Base-by-base conservation (phyloP, 306 rosid genomes). In the Calophaca sinica region DNA sequence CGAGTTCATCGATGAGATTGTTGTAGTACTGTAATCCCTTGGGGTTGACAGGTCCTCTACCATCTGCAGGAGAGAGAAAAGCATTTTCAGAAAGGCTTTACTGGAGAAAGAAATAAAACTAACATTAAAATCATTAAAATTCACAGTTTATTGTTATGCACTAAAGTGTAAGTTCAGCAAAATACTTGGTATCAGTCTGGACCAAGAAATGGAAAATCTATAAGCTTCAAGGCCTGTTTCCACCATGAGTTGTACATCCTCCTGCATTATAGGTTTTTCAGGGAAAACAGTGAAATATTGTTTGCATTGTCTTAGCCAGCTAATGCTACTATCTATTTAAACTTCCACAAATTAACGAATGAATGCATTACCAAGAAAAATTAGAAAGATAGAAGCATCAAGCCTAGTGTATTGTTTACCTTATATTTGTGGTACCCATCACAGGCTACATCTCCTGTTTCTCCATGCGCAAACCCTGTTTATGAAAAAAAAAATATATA, bases 141-240 rank as follows among this genome's bases (percentile, higher is more conserved):
- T 45, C 4, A 74, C 3, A 28, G 46, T 54, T 32, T 53, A 12
- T 32, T 3, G 9, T 29, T 5, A n/a, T 28, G 9, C 45, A 15
- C 41, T 44, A 38, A 8, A 26, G 45, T n/a, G 5, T 50, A 11
- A 62, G 15, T 65, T 58, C 0, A 71, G 65, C 15, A 31, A 5
- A 35, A 53, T 86, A 89, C 94, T 82, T 79, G 96, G 94, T 48
- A 92, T 87, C n/a, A 90, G 87, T 82, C 98, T 86, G 2, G 96
- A 92, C 94, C 96, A 90, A 41, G 98, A 92, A 74, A 90, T 90
- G 71, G 98, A 90, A 82, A 92, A 87, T 81, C 94, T 87, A 50
- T 81, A 88, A 12, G 90, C 94, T 0, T 90, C 92, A 50, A 89
- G 82, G 62, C 97, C 91, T 8, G 77, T 79, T 59, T 88, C 86